These are phyloP conservation scores for Ustilago curta DNA, from an alignment of 1,284 basidiomycete genomes.

Conservation along the genomic window DNA sequence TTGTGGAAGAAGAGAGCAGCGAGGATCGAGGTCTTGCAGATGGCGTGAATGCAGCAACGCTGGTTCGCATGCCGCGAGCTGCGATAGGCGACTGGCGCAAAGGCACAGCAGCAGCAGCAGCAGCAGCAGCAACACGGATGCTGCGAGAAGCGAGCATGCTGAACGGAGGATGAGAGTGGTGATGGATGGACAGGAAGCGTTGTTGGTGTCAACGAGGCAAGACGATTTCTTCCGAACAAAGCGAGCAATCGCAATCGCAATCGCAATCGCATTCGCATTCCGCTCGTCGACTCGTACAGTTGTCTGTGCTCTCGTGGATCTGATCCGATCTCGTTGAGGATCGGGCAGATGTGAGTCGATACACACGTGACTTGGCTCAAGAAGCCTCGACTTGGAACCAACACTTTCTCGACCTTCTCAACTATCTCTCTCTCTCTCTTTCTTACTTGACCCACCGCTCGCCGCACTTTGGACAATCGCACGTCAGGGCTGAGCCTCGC, in stretches of 20 bases:
- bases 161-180: not conserved
- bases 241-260: constrained; percentile 8
- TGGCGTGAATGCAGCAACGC: not conserved
- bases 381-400: constrained; percentile 3
- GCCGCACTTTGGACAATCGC: not conserved
- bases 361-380: constrained; percentile 6
- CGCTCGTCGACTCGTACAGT: too few relatives aligned
- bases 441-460: not conserved
- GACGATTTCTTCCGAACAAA: constrained; percentile 23
- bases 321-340: not conserved
- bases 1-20: constrained; percentile 16
- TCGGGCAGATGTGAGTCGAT: not conserved
- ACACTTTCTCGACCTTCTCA: not conserved
- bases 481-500: not conserved
- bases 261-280: not conserved
- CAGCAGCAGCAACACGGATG: constrained; percentile 34
- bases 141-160: constrained; percentile 41
- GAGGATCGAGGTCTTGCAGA: constrained; percentile 10
- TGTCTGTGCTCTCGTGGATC: too few relatives aligned
- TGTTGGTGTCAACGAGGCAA: constrained; percentile 4
- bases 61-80: constrained; percentile 14
- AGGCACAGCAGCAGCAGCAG: too few relatives aligned
- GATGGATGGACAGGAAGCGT: not conserved
- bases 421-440: not conserved
- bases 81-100: constrained; percentile 22